phyloP scores from a whole-genome alignment of 495 filamentous ascomycete genomes.

The Xylaria longipes region DNA sequence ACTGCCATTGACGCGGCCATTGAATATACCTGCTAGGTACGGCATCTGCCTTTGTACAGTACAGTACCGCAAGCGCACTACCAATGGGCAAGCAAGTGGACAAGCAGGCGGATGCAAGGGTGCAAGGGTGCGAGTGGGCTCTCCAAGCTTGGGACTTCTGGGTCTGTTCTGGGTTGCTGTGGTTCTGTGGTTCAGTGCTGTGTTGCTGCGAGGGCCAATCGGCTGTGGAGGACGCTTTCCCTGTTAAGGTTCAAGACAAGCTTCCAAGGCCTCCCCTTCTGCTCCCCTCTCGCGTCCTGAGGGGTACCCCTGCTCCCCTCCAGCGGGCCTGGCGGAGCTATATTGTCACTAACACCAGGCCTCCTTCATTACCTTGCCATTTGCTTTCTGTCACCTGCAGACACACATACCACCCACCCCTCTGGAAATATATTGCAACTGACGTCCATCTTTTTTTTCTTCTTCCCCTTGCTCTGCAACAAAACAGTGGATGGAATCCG shows the following conservation, averaged over 20 bases:
- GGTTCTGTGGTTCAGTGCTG: no score
- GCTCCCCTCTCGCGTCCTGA: conserved; percentile 9
- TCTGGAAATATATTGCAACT: conserved; percentile 28
- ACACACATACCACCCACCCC: conserved; percentile 19
- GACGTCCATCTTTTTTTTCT: conserved; percentile 25
- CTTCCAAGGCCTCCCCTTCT: neutral
- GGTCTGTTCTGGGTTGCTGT: no score
- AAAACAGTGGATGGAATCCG: neutral
- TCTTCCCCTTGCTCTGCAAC: conserved; percentile 7
- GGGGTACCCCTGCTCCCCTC: conserved; percentile 16
- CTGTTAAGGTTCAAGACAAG: conserved; percentile 19
- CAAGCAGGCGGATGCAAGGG: neutral
- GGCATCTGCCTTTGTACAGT: neutral
- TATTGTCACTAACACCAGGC: conserved; percentile 10
- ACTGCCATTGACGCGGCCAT: neutral
- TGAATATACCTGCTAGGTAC: neutral
- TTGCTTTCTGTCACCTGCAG: conserved; percentile 23
- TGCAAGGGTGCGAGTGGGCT: neutral
- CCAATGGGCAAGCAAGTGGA: neutral
- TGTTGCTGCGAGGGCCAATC: conserved; percentile 21
- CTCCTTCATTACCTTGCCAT: conserved; percentile 14
- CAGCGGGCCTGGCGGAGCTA: conserved; percentile 11
- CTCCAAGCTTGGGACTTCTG: conserved; percentile 22
- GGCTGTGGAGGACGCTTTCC: conserved; percentile 11
- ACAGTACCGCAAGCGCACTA: neutral